Conservation (phyloP, 225 moss, liverwort and hornwort species). For the Sphagnum tenellum region DNA sequence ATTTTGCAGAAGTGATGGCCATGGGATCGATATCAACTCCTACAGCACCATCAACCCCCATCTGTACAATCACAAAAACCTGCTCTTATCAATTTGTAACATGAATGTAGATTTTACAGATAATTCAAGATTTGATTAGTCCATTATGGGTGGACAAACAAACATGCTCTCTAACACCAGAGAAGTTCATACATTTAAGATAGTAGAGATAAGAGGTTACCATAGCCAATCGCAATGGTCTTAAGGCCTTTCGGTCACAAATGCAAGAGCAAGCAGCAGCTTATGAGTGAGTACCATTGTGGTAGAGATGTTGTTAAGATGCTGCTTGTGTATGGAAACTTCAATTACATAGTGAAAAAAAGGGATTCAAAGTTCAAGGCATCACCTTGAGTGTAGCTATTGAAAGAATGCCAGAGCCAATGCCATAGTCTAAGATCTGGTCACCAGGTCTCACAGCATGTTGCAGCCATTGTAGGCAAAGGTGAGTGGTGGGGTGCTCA, state of each 20-base stretch:
- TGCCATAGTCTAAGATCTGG: conserved; percentile 76
- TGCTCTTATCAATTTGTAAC: not conserved
- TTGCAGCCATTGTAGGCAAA: conserved; percentile 78
- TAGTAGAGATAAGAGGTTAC: no score
- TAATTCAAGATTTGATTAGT: not conserved
- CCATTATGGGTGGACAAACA: not conserved
- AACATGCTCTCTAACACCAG: no score
- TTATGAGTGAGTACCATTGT: no score
- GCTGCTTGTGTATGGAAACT: no score
- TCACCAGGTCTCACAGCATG: conserved; percentile 64
- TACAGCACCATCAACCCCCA: conserved; percentile 64
- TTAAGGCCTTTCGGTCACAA: no score
- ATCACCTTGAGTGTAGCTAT: conserved; percentile 84
- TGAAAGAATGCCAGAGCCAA: conserved; percentile 90
- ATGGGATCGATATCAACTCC: conserved; percentile 85
- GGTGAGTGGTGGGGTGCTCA: conserved; percentile 89
- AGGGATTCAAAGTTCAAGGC: no score
- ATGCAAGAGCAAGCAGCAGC: no score
- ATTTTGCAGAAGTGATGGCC: conserved; percentile 68
- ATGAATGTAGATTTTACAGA: not conserved
- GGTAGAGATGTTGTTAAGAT: no score
- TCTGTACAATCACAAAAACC: conserved; percentile 21
- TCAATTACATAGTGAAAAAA: no score
- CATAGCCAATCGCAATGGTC: no score
- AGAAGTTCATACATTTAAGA: no score